A percentile compares a stretch with the other conserved stretches of the same genome.
phyloP scores from a whole-genome alignment of 2,329 filamentous ascomycete genomes.

The Botrytis cinerea region DNA sequence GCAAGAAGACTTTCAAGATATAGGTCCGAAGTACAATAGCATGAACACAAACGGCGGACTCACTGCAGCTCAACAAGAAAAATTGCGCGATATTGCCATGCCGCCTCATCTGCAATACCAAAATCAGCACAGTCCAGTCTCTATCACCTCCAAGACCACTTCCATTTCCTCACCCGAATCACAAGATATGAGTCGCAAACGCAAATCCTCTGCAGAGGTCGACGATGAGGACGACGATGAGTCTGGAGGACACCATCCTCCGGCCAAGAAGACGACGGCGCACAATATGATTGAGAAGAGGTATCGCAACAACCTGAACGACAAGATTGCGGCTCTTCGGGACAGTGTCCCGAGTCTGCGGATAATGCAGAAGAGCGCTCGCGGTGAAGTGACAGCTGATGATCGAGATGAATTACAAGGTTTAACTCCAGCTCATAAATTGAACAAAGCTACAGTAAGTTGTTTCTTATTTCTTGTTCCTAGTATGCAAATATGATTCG shows the following conservation, averaged over 20 bases:
- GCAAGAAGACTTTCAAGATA: constrained; percentile 31
- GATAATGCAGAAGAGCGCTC: constrained; percentile 74
- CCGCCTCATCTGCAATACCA: constrained; percentile 60
- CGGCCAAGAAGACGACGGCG: constrained; percentile 87
- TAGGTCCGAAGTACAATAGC: constrained; percentile 18
- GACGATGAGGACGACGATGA: constrained; percentile 63
- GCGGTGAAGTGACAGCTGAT: constrained; percentile 67
- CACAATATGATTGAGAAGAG: constrained; percentile 99
- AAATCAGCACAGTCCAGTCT: constrained; percentile 56
- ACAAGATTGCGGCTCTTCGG: constrained; percentile 90
- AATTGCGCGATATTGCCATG: constrained; percentile 65
- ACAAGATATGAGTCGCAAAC: constrained; percentile 58
- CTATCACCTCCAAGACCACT: constrained; percentile 51
- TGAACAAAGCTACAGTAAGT: constrained; percentile 90
- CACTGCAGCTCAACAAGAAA: constrained; percentile 61
- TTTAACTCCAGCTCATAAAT: constrained; percentile 83
- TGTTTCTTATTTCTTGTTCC: background rate
- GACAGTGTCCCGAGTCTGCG: constrained; percentile 90
- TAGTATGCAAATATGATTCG: background rate
- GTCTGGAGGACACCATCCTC: constrained; percentile 57
- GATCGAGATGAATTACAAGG: constrained; percentile 82
- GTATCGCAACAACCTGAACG: constrained; percentile 93
- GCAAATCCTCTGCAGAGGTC: constrained; percentile 64
- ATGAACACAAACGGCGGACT: constrained; percentile 45
- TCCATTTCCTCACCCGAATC: constrained; percentile 62